Evolutionary conservation across 176 grass and related monocot species (phyloP).

Genomic region (Eleusine coracana): DNA sequence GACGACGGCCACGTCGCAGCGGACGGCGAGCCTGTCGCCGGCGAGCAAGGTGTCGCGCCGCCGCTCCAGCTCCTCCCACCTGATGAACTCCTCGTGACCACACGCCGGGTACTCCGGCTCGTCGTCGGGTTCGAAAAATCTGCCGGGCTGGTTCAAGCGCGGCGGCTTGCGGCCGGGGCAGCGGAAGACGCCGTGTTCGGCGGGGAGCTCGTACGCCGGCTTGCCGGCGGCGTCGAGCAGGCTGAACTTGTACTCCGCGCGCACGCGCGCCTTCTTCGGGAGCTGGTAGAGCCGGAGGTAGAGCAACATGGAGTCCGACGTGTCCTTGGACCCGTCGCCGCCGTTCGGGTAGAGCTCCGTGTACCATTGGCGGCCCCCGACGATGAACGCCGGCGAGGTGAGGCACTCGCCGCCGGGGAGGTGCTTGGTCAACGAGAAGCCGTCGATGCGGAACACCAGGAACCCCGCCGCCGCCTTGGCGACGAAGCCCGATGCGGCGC

Average conservation of each 20-base stretch:
- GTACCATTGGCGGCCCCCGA: background rate
- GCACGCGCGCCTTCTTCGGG: background rate
- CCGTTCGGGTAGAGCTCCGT: constrained; percentile 18
- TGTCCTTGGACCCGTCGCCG: no score
- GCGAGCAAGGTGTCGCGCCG: no score
- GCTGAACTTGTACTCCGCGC: background rate
- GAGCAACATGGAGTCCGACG: background rate
- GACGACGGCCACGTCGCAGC: no score
- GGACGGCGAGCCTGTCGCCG: no score
- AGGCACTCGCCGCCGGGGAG: background rate
- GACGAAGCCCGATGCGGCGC: background rate
- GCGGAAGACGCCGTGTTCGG: no score
- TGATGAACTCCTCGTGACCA: no score
- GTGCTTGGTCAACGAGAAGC: background rate
- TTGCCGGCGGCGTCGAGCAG: background rate
- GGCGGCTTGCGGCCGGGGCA: no score
- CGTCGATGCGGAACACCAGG: constrained; percentile 22
- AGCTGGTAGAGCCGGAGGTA: background rate
- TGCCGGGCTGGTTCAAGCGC: no score
- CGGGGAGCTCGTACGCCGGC: no score
- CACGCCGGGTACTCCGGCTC: no score
- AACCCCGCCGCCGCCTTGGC: background rate
- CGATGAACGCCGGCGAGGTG: background rate
- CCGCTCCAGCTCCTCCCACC: no score
- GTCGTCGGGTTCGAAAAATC: no score